These are phyloP conservation scores for Macrocybe sp. DNA, from an alignment of 1,284 basidiomycete genomes.

Conservation along the genomic window DNA sequence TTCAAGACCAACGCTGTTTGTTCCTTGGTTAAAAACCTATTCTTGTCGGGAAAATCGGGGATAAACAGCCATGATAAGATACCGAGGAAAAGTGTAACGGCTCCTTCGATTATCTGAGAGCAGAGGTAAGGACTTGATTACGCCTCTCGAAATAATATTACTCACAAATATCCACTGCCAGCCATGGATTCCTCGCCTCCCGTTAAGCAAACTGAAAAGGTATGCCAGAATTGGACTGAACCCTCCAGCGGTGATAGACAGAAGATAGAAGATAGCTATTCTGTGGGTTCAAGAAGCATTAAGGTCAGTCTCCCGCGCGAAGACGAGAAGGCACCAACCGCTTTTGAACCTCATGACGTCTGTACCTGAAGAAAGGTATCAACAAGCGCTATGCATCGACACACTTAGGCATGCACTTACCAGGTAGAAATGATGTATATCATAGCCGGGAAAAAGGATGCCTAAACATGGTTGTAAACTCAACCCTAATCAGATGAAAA, in stretches of 20 bases:
- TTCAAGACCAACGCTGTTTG: slow-evolving; percentile 36
- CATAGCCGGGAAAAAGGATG: slow-evolving; percentile 36
- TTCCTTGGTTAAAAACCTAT: slow-evolving; percentile 34
- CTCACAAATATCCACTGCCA: slow-evolving; percentile 44
- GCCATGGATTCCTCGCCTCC: slow-evolving; percentile 32
- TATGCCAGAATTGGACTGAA: slow-evolving; percentile 38
- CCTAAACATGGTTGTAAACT: slow-evolving; percentile 18
- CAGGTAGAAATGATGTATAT: slow-evolving; percentile 38
- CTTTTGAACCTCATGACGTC: slow-evolving; percentile 40
- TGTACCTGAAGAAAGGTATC: slow-evolving; percentile 27
- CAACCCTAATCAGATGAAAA: not conserved
- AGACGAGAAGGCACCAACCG: slow-evolving; percentile 21
- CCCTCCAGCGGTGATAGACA: slow-evolving; percentile 33
- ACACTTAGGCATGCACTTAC: slow-evolving; percentile 14
- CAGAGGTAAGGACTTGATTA: not conserved
- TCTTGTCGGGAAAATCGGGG: slow-evolving; percentile 38
- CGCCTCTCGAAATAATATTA: not conserved
- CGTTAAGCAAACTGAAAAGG: slow-evolving; percentile 31
- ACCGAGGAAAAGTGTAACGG: slow-evolving; percentile 33
- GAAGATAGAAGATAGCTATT: slow-evolving; percentile 33
- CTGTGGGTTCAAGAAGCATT: slow-evolving; percentile 13
- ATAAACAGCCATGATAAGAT: slow-evolving; percentile 32
- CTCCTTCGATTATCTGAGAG: slow-evolving; percentile 34
- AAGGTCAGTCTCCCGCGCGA: not conserved
- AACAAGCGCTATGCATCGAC: no score